Conservation (phyloP, 169 alveolate genomes). For the Eimeria maxima region DNA sequence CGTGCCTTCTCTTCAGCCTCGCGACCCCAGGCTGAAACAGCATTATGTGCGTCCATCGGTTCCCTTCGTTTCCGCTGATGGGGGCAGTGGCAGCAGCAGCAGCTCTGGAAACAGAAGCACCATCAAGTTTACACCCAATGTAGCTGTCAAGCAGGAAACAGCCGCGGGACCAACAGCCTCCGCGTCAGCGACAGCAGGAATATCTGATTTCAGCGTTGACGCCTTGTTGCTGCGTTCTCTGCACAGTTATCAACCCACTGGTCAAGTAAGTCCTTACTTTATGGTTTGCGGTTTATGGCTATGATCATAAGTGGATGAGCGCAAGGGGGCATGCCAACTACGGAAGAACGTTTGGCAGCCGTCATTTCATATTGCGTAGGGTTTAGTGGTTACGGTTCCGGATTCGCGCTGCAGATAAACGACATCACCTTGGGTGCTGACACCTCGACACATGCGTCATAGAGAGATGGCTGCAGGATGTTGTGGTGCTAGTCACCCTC, state of each 20-base stretch:
- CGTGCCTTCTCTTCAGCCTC: slow-evolving; percentile 23
- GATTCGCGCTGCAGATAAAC: too few relatives aligned
- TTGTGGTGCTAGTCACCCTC: neutral
- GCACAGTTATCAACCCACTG: slow-evolving; percentile 45
- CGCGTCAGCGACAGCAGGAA: neutral
- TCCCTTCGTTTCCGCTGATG: neutral
- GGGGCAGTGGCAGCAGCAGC: slow-evolving; percentile 12
- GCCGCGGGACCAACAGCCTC: slow-evolving; percentile 31
- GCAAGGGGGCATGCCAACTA: too few relatives aligned
- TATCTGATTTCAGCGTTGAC: slow-evolving; percentile 22
- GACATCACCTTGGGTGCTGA: neutral
- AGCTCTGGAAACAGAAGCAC: neutral
- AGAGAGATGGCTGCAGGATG: neutral
- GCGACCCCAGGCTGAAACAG: neutral
- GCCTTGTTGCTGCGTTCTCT: slow-evolving; percentile 68
- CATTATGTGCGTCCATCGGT: neutral
- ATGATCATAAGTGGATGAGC: too few relatives aligned
- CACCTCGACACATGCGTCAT: neutral
- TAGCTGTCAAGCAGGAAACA: slow-evolving; percentile 42
- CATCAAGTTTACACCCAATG: slow-evolving; percentile 49
- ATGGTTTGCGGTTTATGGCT: neutral
- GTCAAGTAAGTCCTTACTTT: neutral
- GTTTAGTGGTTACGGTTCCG: too few relatives aligned
- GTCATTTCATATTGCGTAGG: too few relatives aligned
- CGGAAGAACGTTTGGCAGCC: too few relatives aligned